Percentiles rank a stretch among this genome's conserved stretches.
phyloP scores from a whole-genome alignment of 1,139 yeast species.

The Blastobotrys niveus region DNA sequence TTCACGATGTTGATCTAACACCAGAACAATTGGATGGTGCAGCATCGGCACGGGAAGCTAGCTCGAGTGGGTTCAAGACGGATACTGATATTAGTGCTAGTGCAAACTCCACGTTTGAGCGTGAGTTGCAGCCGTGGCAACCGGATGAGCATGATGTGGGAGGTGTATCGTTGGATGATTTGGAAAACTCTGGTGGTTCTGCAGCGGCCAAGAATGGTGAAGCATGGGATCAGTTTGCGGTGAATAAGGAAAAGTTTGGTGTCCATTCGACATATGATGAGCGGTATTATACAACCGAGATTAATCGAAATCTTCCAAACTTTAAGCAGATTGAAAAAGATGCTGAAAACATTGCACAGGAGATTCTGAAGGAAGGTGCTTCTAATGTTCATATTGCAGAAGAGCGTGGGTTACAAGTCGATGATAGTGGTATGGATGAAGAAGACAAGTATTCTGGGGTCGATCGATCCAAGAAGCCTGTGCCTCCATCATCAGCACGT shows the following conservation, averaged over 20 bases:
- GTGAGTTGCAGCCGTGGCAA: slow-evolving; percentile 81
- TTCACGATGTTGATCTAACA: slow-evolving; percentile 42
- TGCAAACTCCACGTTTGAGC: slow-evolving; percentile 42
- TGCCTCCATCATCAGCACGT: too few relatives aligned
- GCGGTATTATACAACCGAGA: slow-evolving; percentile 78
- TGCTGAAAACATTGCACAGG: slow-evolving; percentile 77
- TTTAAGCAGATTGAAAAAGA: slow-evolving; percentile 56
- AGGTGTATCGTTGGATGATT: slow-evolving; percentile 33
- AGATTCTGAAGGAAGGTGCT: slow-evolving; percentile 63
- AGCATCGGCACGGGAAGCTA: slow-evolving; percentile 10
- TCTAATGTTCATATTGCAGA: slow-evolving; percentile 80
- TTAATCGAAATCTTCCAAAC: slow-evolving; percentile 70
- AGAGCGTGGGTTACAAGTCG: slow-evolving; percentile 74
- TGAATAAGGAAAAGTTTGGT: slow-evolving; percentile 82
- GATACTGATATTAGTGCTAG: slow-evolving; percentile 69
- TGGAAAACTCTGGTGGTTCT: slow-evolving; percentile 40
- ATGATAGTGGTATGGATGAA: slow-evolving; percentile 86
- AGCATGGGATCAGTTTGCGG: slow-evolving; percentile 91
- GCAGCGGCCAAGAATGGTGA: too few relatives aligned
- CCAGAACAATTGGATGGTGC: slow-evolving; percentile 19
- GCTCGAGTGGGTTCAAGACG: slow-evolving; percentile 63
- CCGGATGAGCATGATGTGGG: slow-evolving; percentile 51
- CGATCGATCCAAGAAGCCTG: slow-evolving; percentile 26
- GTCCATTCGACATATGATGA: slow-evolving; percentile 85
- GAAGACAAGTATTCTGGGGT: slow-evolving; percentile 97